Base-by-base conservation (phyloP, 148 eudicot species). In the Suaeda aralocaspica region DNA sequence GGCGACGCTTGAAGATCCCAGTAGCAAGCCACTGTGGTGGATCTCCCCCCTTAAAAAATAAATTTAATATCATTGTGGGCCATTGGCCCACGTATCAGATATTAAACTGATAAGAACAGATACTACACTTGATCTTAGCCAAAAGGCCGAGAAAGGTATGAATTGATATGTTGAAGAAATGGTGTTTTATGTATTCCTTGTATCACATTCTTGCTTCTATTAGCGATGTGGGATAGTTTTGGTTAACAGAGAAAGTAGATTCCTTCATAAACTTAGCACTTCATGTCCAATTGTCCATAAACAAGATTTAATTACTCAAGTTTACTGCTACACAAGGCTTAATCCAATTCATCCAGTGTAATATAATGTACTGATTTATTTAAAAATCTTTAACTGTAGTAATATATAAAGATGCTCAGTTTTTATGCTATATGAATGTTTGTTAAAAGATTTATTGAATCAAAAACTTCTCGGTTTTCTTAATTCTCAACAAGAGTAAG, bases 91-190 rank as follows among this genome's bases (percentile, higher is more conserved):
- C n/a, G n/a, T n/a, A n/a, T n/a, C n/a, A n/a, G 76, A 82, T 78
- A 88, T 88, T 88, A 86, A 88, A 85, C 88, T 88, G 86, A 88
- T 88, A 88, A 88, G 88, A 88, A 85, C 86, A 88, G 84, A 85
- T 88, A 85, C 82, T 82, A 88, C 92, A 85, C 88, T 86, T 86
- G 88, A 88, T 88, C 86, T 86, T 88, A 86, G 92, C 92, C 92
- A 86, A 88, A 86, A 88, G 90, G 87, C 88, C 84, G 82, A 82
- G 80, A 79, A 79, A 79, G 82, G 80, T 76, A 82, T 79, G 72
- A 0, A 5, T 42, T 18, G 1, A 0, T 1, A 0, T 1, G 1
- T 59, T 0, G 16, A 15, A 31, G 0, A 3, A 28, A 8, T 57
- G 0, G 24, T 5, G 0, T 31, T 59, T 30, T 59, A 59, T 59